Evolutionary conservation across 129 eudicot species (phyloP).

Genomic region (Cynara cardunculus): DNA sequence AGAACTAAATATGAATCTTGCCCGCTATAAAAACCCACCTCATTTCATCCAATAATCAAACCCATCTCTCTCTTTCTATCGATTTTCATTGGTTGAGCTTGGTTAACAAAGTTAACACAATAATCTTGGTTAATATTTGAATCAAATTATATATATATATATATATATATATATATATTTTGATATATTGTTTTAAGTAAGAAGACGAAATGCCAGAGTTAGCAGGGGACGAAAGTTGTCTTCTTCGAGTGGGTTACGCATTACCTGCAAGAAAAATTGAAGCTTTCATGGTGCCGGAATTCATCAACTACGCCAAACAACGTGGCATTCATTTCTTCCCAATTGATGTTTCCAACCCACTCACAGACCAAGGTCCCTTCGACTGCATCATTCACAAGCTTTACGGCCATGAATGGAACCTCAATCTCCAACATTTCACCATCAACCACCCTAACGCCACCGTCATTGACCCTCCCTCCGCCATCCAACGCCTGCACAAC

Average conservation of each 20-base stretch:
- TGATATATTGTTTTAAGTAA: no score
- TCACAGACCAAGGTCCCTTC: constrained; percentile 56
- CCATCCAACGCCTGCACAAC: constrained; percentile 60
- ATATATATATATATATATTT: background rate
- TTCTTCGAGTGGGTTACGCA: constrained; percentile 54
- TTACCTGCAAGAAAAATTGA: constrained; percentile 48
- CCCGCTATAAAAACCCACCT: background rate
- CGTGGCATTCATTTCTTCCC: constrained; percentile 44
- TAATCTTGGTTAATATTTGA: no score
- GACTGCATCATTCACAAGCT: constrained; percentile 61
- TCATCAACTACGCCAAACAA: constrained; percentile 33
- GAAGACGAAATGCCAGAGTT: constrained; percentile 13
- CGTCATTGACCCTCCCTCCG: constrained; percentile 46
- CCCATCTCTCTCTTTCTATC: background rate
- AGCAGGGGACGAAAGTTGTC: background rate
- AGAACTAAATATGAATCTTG: background rate
- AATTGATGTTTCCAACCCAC: constrained; percentile 37
- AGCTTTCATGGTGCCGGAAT: constrained; percentile 48
- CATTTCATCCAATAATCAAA: constrained; percentile 3
- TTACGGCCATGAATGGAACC: constrained; percentile 46
- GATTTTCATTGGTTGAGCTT: no score
- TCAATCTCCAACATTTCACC: constrained; percentile 19
- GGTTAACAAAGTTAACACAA: no score
- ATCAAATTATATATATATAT: no score
- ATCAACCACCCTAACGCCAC: constrained; percentile 34